These are phyloP conservation scores for Angomonas deanei DNA, from an alignment of 208 protist genomes.

Conservation along the genomic window DNA sequence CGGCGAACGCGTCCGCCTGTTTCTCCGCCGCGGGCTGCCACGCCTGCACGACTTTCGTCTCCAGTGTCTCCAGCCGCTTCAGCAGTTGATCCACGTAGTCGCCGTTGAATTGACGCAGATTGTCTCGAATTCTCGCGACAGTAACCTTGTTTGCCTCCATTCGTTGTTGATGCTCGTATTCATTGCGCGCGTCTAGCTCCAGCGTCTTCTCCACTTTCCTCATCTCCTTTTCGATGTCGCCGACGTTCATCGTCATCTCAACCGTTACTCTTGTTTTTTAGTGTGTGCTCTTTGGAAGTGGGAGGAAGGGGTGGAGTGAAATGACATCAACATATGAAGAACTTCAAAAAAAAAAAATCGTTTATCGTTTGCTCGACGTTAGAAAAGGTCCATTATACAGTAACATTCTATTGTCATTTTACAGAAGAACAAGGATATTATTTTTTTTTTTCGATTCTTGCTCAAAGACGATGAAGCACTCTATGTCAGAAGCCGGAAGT, in stretches of 20 bases:
- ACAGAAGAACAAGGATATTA: conserved; percentile 5
- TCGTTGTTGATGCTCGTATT: conserved; percentile 55
- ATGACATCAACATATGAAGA: not conserved
- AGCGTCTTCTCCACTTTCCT: conserved; percentile 40
- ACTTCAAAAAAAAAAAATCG: conserved; percentile 8
- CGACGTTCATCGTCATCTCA: conserved; percentile 19
- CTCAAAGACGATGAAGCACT: not conserved
- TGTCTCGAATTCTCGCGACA: conserved; percentile 19
- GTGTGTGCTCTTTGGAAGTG: not conserved
- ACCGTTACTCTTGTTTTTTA: not conserved
- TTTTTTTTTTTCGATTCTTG: too few relatives aligned
- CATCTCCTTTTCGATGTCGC: conserved; percentile 29
- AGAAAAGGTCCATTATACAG: too few relatives aligned
- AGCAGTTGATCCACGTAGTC: conserved; percentile 42
- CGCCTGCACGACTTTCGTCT: conserved; percentile 12
- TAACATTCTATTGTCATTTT: too few relatives aligned
- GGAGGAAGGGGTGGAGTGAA: conserved; percentile 1
- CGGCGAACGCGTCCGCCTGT: conserved; percentile 23
- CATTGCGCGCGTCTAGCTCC: conserved; percentile 36
- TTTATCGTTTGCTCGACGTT: too few relatives aligned
- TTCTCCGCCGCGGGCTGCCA: not conserved
- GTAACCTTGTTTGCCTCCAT: conserved; percentile 33
- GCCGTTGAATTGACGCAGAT: conserved; percentile 41
- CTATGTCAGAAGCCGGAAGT: not conserved
- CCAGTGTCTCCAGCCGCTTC: conserved; percentile 15